Evolutionary conservation across 192 early-diverging fungal genomes (phyloP).

Genomic region (Phycomyces blakesleeanus): DNA sequence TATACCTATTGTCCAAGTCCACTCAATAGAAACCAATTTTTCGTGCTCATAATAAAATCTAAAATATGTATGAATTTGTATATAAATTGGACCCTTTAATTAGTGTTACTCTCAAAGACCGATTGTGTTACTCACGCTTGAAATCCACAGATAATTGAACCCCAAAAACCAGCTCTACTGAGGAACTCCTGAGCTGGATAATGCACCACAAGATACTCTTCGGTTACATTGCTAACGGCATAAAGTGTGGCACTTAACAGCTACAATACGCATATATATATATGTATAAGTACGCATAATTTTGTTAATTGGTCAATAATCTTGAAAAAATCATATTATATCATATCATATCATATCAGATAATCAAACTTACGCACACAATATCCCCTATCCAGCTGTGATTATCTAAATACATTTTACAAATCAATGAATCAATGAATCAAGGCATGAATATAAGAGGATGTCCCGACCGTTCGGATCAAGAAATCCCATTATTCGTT

Average conservation of each 20-base stretch:
- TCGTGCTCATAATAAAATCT: conserved; percentile 24
- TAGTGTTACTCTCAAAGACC: neutral
- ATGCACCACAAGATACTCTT: conserved; percentile 27
- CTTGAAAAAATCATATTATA: no score
- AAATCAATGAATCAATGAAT: no score
- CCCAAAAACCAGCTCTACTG: conserved; percentile 13
- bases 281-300: neutral
- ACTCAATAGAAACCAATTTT: neutral
- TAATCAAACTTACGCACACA: conserved; percentile 18
- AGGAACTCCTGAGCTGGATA: conserved; percentile 19
- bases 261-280: conserved; percentile 13
- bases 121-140: conserved; percentile 20
- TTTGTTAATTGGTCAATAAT: no score
- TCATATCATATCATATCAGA: neutral
- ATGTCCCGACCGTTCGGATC: no score
- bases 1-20: conserved; percentile 17
- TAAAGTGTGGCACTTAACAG: conserved; percentile 27
- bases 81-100: neutral
- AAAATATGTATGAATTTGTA: neutral
- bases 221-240: conserved; percentile 26
- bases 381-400: conserved; percentile 33
- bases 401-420: no score
- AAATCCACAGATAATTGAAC: conserved; percentile 18
- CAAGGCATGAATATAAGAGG: no score
- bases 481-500: no score